phyloP scores from a whole-genome alignment of 768 basidiomycete genomes.

The Lactarius hatsudake region DNA sequence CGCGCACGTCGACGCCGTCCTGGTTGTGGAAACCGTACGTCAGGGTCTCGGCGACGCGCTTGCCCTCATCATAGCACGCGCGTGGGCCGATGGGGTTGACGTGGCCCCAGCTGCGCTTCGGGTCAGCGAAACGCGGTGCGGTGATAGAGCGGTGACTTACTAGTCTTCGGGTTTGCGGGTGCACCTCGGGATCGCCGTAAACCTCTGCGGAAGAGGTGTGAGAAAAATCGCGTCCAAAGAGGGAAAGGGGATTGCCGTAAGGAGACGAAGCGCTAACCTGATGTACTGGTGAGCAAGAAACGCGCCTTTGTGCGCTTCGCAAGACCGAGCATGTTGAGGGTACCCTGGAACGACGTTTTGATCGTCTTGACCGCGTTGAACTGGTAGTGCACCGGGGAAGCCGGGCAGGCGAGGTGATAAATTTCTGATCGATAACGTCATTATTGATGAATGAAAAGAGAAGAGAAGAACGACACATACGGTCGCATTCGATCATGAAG shows the following conservation, averaged over 20 bases:
- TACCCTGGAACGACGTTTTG: constrained; percentile 98
- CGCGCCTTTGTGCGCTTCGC: constrained; percentile 97
- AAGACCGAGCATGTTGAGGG: constrained; percentile 96
- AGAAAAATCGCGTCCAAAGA: constrained; percentile 1
- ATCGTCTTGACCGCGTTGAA: constrained; percentile 97
- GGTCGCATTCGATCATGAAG: constrained; percentile 98
- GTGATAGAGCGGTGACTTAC: constrained; percentile 45
- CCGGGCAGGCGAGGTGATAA: constrained; percentile 97
- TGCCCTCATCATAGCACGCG: constrained; percentile 99
- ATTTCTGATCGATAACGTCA: constrained; percentile 57
- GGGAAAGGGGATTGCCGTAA: background rate
- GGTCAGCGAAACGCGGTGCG: constrained; percentile 13
- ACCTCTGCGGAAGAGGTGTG: constrained; percentile 57
- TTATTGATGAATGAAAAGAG: background rate
- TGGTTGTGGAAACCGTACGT: constrained; percentile 96
- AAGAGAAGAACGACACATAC: constrained; percentile 44
- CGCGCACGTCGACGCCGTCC: constrained; percentile 92
- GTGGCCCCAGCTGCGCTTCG: constrained; percentile 77
- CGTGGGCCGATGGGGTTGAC: constrained; percentile 98
- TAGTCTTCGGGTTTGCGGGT: constrained; percentile 95
- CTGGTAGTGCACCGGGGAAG: constrained; percentile 96
- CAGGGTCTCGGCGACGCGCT: constrained; percentile 96
- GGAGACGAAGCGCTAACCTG: constrained; percentile 50
- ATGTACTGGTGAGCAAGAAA: constrained; percentile 94
- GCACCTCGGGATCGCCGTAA: constrained; percentile 97